A percentile compares a stretch with the other conserved stretches of the same genome.
These are phyloP conservation scores for Auriscalpium orientale DNA, from an alignment of 768 basidiomycete species.

Conservation along the genomic window DNA sequence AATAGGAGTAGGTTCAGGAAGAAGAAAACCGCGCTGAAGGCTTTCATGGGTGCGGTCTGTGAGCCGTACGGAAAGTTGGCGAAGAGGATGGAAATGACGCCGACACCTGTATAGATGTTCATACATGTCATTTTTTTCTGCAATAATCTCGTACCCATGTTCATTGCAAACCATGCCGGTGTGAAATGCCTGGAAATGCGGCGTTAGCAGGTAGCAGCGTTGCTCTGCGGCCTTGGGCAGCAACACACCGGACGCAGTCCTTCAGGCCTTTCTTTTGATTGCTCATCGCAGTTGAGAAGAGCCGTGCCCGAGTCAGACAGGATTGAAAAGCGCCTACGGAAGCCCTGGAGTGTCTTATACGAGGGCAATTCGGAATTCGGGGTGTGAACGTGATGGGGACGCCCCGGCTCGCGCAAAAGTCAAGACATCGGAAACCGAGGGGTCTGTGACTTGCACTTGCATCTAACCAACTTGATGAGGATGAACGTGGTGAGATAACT, in stretches of 20 bases:
- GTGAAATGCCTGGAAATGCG: constrained; percentile 36
- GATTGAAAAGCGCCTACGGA: neutral
- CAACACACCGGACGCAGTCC: constrained; percentile 28
- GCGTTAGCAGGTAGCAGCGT: neutral
- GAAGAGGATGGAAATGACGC: constrained; percentile 48
- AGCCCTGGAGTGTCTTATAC: neutral
- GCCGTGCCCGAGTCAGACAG: neutral
- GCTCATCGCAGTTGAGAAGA: neutral
- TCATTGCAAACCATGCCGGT: constrained; percentile 47
- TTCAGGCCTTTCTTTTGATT: constrained; percentile 21
- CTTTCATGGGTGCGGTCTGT: constrained; percentile 31
- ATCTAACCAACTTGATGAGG: too few species aligned
- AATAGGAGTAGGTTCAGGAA: constrained; percentile 53
- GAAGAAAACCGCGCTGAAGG: constrained; percentile 44
- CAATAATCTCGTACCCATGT: constrained; percentile 37
- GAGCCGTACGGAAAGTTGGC: constrained; percentile 48
- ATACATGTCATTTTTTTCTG: neutral
- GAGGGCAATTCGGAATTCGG: neutral
- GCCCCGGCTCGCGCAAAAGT: too few species aligned
- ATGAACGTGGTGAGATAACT: too few species aligned
- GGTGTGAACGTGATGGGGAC: neutral
- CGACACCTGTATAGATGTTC: constrained; percentile 29
- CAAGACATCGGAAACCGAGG: too few species aligned
- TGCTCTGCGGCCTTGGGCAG: neutral
- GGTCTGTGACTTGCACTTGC: too few species aligned